Base-by-base conservation (phyloP, 1,284 basidiomycete genomes). In the Mycosarcoma maydis region DNA sequence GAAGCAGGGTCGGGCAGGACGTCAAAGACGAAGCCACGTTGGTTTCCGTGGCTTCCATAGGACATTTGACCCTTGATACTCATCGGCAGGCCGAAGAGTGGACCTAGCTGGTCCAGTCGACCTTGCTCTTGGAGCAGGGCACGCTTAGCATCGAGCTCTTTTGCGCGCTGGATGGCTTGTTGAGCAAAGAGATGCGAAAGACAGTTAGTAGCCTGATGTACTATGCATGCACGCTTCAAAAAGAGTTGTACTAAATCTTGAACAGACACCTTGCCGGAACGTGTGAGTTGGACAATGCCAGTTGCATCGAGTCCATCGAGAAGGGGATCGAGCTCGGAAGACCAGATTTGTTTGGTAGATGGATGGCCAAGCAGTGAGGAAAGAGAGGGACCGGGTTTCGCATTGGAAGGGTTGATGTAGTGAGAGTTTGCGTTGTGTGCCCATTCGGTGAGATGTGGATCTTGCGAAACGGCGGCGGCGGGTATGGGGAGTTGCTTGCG, bases 21-120 rank as follows among this genome's bases (percentile, higher is more conserved):
- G n/a, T 76, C 73, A 32, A 69, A 67, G 3, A 74, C 57, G 20
- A 76, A 73, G 2, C 73, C 73, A 14, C 72, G 40, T 38, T 76
- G 72, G 38, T 32, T 68, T 26, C 73, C 66, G 22, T 56, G 49
- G n/a, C 46, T 42, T 14, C 55, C 40, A 24, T 64, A 50, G 3
- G 40, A 22, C 3, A 76, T 29, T 37, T 76, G 72, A 9, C 66
- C 73, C 47, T 75, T 74, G 49, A 73, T 61, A 43, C 60, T 70
- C 42, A 74, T 69, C 11, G 72, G 72, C 22, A 74, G 36, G 6
- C 72, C 73, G 17, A 70, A 74, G 6, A 74, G 57, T 2, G 20
- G 43, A 3, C 60, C 57, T 3, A 70, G 47, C 47, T 64, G 38
- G 34, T 55, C 39, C 16, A 67, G 52, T 3, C 46, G 37, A 10